Base-by-base conservation (phyloP, 768 basidiomycete genomes). In the Leccinellum rugosiceps region DNA sequence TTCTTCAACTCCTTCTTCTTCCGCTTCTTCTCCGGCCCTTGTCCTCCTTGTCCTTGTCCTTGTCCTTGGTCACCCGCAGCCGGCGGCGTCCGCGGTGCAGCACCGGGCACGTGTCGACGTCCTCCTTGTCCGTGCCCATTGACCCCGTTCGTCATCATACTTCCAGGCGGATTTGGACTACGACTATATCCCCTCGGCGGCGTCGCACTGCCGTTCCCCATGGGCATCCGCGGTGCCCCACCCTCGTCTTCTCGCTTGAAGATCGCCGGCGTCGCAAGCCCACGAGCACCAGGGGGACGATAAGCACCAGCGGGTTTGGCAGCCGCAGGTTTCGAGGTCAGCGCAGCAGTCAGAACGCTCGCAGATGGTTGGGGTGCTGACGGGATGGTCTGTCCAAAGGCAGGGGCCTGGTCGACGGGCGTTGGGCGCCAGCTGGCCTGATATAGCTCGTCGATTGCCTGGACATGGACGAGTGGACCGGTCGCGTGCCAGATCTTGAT, bases 401-500 rank as follows among this genome's bases (percentile, higher is more conserved):
- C 75, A 0, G 87, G 83, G 13, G 82, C 81, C 17, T 77, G 77
- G 43, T 89, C 89, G 14, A 88, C 76, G 21, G 82, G 82, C 0
- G 79, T 82, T 9, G 93, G 93, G 31, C 90, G 78, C 94, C 94
- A 96, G 1, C 83, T 77, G 0, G 83, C 80, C 74, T 97, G 94
- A 72, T 98, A 98, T 14, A 97, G 81, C 69, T 98, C 96, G 4
- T 97, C 93, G 53, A 85, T 74, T 48, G 77, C 67, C 69, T 97
- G 92, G 19, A 90, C 76, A 60, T 98, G 93, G 53, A 97, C 68
- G n/a, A 98, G 82, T 1, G 85, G 80, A 9, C 97, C 95, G 0
- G 86, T 81, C 71, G 92, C 94, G 71, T 96, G 94, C 90, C 89
- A 98, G 58, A 99, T 80, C 76, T 95, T 97, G 72, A 98, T 85